Evolutionary conservation across 352 stramenopile species (phyloP).

Genomic region (Pythium chondricola): DNA sequence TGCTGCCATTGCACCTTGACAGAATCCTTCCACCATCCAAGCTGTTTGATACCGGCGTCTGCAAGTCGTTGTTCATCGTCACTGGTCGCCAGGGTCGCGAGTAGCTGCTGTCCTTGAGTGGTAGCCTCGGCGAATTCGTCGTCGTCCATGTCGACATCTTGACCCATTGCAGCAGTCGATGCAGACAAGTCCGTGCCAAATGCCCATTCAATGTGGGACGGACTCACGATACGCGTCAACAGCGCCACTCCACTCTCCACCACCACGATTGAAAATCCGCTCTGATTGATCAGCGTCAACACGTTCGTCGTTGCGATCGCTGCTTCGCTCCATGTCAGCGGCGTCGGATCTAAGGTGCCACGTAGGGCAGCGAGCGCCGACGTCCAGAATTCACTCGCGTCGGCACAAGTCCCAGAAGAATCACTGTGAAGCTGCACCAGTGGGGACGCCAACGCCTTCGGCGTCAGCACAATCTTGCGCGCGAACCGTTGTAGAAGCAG

Average conservation of each 20-base stretch:
- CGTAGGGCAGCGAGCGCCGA: conserved; percentile 1
- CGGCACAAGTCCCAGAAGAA: too few species aligned
- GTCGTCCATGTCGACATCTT: conserved; percentile 21
- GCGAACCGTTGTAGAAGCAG: conserved; percentile 9
- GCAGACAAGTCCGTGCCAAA: conserved; percentile 9
- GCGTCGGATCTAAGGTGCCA: too few species aligned
- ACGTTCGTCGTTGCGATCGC: conserved; percentile 16
- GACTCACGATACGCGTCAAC: conserved; percentile 2
- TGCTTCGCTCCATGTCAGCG: conserved; percentile 7
- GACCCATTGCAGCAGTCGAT: not conserved
- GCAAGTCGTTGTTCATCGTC: not conserved
- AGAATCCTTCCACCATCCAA: conserved; percentile 11
- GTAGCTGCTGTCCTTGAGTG: not conserved
- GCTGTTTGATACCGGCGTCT: not conserved
- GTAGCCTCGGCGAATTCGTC: not conserved
- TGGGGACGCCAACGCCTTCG: conserved; percentile 6
- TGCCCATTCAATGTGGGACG: conserved; percentile 17
- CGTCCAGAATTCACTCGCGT: conserved; percentile 9
- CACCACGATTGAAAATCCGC: conserved; percentile 3
- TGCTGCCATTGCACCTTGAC: conserved; percentile 41
- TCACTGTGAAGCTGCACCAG: conserved; percentile 16
- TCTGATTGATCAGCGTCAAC: conserved; percentile 8
- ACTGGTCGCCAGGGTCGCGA: not conserved
- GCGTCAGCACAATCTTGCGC: conserved; percentile 8
- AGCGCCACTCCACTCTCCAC: not conserved